Evolutionary conservation across 108 stramenopile genomes (phyloP).

Genomic region (Skeletonema potamos): DNA sequence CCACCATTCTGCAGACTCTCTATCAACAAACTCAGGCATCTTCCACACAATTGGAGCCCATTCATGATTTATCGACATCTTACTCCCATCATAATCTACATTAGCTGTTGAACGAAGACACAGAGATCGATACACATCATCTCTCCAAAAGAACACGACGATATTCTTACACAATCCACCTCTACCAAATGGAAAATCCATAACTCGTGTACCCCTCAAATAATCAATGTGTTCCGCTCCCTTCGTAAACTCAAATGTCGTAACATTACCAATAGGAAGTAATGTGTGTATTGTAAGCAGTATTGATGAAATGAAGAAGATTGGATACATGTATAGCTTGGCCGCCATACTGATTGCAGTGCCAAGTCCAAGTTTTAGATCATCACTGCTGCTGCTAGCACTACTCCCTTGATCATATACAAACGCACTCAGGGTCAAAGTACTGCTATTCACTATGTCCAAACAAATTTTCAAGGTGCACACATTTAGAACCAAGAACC

Average conservation of each 20-base stretch:
- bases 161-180: slow-evolving; percentile 52
- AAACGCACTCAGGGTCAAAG: slow-evolving; percentile 18
- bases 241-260: slow-evolving; percentile 68
- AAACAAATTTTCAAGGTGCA: slow-evolving; percentile 30
- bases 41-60: slow-evolving; percentile 73
- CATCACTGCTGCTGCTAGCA: not conserved
- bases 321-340: slow-evolving; percentile 55
- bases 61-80: not conserved
- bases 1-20: slow-evolving; percentile 84
- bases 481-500: slow-evolving; percentile 63
- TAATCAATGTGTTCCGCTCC: slow-evolving; percentile 63
- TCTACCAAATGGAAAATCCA: slow-evolving; percentile 60
- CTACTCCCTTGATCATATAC: slow-evolving; percentile 6
- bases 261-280: slow-evolving; percentile 56
- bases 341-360: slow-evolving; percentile 23
- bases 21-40: slow-evolving; percentile 51
- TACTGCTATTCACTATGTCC: slow-evolving; percentile 36
- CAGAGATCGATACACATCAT: slow-evolving; percentile 31
- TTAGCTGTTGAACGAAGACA: not conserved
- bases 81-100: not conserved
- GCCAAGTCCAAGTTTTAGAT: not conserved
- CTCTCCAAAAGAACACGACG: slow-evolving; percentile 43
- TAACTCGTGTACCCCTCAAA: slow-evolving; percentile 54
- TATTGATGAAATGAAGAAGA: slow-evolving; percentile 29
- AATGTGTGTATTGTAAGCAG: slow-evolving; percentile 49